phyloP scores from a whole-genome alignment of 192 early-diverging fungal species.

The Gaertneriomyces semiglobifer region DNA sequence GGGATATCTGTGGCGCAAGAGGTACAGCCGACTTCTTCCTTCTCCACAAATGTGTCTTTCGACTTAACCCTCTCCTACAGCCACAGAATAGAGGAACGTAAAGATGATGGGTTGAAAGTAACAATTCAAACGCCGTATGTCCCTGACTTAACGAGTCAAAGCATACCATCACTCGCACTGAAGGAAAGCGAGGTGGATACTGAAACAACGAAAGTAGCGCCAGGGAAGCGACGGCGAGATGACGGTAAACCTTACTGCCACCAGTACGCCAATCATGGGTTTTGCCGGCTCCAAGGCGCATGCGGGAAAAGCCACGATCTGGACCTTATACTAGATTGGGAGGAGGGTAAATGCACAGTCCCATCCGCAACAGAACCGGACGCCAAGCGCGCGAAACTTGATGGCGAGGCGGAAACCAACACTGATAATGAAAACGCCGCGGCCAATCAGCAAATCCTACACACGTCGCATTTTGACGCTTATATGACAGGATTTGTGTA shows the following conservation, averaged over 20 bases:
- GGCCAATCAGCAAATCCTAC: slow-evolving; percentile 27
- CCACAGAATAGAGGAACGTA: too few species aligned
- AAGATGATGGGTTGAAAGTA: too few species aligned
- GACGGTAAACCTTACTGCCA: slow-evolving; percentile 62
- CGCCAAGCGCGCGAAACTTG: slow-evolving; percentile 6
- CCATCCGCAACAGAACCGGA: slow-evolving; percentile 29
- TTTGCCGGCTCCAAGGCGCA: not conserved
- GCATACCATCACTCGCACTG: too few species aligned
- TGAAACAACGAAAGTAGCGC: too few species aligned
- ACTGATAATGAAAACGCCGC: not conserved
- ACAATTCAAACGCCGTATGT: too few species aligned
- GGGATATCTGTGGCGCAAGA: slow-evolving; percentile 66
- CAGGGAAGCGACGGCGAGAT: too few species aligned
- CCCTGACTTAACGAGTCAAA: too few species aligned
- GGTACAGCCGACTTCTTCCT: slow-evolving; percentile 25
- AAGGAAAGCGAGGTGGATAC: too few species aligned
- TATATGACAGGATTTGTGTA: slow-evolving; percentile 96
- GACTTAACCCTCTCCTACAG: not conserved
- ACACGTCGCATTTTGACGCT: slow-evolving; percentile 91
- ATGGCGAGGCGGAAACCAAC: slow-evolving; percentile 17
- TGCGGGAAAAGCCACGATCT: slow-evolving; percentile 82
- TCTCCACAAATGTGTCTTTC: not conserved
- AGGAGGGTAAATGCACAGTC: slow-evolving; percentile 40
- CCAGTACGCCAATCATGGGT: slow-evolving; percentile 60
- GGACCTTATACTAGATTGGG: slow-evolving; percentile 78